Conservation (phyloP, 2,329 filamentous ascomycete species). For the Arachnomyces sp. region DNA sequence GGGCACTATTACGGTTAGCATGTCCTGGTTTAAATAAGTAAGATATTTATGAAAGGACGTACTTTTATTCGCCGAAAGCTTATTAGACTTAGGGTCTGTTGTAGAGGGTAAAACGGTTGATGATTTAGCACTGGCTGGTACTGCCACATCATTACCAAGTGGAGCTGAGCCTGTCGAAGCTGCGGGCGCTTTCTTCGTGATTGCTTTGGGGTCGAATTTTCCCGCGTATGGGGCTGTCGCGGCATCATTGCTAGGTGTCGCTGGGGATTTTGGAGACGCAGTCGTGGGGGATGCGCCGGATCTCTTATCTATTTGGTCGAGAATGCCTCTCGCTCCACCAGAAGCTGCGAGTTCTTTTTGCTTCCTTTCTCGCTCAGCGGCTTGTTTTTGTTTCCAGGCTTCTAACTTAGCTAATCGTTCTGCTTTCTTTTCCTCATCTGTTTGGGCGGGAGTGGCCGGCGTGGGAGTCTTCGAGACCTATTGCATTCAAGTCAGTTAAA, state of each 20-base stretch:
- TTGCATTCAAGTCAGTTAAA: conserved; percentile 12
- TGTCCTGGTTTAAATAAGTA: conserved; percentile 2
- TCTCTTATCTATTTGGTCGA: conserved; percentile 67
- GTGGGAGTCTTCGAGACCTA: conserved; percentile 49
- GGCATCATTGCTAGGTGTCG: conserved; percentile 37
- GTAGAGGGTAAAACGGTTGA: conserved; percentile 34
- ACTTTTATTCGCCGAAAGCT: conserved; percentile 33
- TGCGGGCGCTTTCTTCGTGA: conserved; percentile 66
- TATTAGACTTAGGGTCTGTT: conserved; percentile 36
- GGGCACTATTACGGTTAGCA: conserved; percentile 41
- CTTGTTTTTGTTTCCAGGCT: conserved; percentile 85
- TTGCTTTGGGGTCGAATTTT: conserved; percentile 81
- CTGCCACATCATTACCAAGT: conserved; percentile 48
- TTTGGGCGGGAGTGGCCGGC: conserved; percentile 41
- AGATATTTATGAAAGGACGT: conserved; percentile 31
- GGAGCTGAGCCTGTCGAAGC: conserved; percentile 48
- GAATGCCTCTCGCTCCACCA: conserved; percentile 57
- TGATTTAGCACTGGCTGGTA: conserved; percentile 40
- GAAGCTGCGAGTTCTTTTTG: conserved; percentile 57
- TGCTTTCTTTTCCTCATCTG: conserved; percentile 68
- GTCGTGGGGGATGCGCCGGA: conserved; percentile 44
- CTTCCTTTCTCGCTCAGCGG: conserved; percentile 63
- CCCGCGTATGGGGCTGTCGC: conserved; percentile 57
- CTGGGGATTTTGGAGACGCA: conserved; percentile 45
- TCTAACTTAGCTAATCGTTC: conserved; percentile 74